These are phyloP conservation scores for Plenodomus biglobosus DNA, from an alignment of 2,329 filamentous ascomycete species.

Conservation along the genomic window DNA sequence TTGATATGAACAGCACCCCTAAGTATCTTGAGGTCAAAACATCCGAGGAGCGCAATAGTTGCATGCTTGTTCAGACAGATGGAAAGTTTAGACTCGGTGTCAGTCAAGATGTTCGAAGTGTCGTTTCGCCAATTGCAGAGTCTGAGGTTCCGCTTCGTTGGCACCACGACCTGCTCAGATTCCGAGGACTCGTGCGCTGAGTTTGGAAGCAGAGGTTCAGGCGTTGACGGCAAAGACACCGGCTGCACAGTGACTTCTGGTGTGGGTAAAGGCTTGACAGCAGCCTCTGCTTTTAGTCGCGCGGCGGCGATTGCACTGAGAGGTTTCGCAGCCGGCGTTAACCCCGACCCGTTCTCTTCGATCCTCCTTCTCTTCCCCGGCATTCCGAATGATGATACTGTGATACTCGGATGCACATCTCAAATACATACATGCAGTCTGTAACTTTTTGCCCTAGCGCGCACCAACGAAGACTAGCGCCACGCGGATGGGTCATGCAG, in stretches of 20 bases:
- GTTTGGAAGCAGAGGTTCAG: conserved; percentile 12
- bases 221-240: conserved; percentile 18
- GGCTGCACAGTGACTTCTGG: conserved; percentile 14
- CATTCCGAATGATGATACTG: conserved; percentile 20
- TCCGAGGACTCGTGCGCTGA: conserved; percentile 25
- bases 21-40: conserved; percentile 64
- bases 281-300: conserved; percentile 29
- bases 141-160: conserved; percentile 24
- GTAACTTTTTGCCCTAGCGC: conserved; percentile 17
- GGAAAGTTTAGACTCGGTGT: conserved; percentile 29
- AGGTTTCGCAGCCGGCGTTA: conserved; percentile 16
- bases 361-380: conserved; percentile 36
- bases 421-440: no score
- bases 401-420: neutral
- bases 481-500: conserved; percentile 11
- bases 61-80: conserved; percentile 36
- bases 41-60: conserved; percentile 57
- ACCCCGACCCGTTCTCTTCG: conserved; percentile 2
- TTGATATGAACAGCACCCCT: conserved; percentile 66
- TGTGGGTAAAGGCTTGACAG: conserved; percentile 10
- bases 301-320: conserved; percentile 41
- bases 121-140: conserved; percentile 38
- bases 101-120: conserved; percentile 22
- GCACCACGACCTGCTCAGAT: conserved; percentile 14
- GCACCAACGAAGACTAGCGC: conserved; percentile 15